Base-by-base conservation (phyloP, 1,284 basidiomycete species). In the Paramarasmius palmivorus region DNA sequence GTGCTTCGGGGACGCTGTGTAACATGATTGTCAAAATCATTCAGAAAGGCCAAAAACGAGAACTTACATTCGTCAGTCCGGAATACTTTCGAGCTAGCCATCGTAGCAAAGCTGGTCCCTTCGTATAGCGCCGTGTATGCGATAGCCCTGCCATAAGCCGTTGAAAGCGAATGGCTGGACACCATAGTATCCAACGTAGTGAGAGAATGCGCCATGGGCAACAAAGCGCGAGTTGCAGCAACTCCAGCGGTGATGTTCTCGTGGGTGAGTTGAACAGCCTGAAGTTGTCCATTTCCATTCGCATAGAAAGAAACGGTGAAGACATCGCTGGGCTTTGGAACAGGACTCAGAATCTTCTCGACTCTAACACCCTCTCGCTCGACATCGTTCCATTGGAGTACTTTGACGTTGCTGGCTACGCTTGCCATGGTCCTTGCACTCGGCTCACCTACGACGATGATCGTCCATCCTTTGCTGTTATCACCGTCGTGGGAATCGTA, bases 241-340 rank as follows among this genome's bases (percentile, higher is more conserved):
- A 91, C 84, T 41, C 87, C 90, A 10, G 90, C 87, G 2, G 88
- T 92, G 53, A 92, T 65, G 58, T 90, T 91, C 62, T 88, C 81
- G 63, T 92, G 90, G 0, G 88, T 89, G 39, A 92, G 70, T 54
- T 84, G 83, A 6, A 79, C 79, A 26, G 79, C 86, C 56, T 79
- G 79, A 7, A 86, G 62, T 44, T 76, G 73, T 32, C 84, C 83
- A 15, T 75, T 68, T 23, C 75, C 63, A 1, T 75, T 73, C 54
- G 76, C 68, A 61, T 78, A 88, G 72, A 88, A 89, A 0, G 84
- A 78, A 4, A 90, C 76, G 3, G 85, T 84, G 62, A 86, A 86
- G 2, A 87, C 73, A 59, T 88, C 82, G 49, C 69, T 72, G 4
- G 84, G 73, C 39, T 78, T 77, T n/a, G 82, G 81, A 4, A 78